Evolutionary conservation across 192 early-diverging fungal genomes (phyloP), one percentile per base, ranked within the genome.

Genomic region (Tieghemiomyces parasiticus): DNA sequence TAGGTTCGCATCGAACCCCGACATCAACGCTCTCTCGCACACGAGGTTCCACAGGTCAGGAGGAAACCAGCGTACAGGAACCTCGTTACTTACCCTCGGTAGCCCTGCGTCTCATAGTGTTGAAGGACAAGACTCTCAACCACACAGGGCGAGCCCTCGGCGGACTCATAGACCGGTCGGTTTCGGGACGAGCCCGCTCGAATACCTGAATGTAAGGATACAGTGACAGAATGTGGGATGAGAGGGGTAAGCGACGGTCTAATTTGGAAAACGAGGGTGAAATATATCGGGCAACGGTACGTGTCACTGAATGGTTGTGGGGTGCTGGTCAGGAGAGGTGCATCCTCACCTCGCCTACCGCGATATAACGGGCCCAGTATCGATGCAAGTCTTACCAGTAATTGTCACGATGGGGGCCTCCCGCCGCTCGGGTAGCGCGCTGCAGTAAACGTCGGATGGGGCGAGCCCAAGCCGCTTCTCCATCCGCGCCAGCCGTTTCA

Each of bases 101-200:
- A 87, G 1, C 85, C 82, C 4, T 71, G 69, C n/a, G 72, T 68
- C 20, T 66, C 62, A 63, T 87, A 87, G 38, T 79, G 79, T 55
- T 78, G 76, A 30, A 87, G 59, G 1, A 80, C 81, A 31, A 84
- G 56, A 29, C 72, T 63, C 64, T 87, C 85, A 2, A 87, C 85
- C 24, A 72, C 69, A 53, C 79, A 82, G 30, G 77, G 78, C n/a
- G 78, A 76, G 0, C 82, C 85, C 53, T 75, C 64, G 44, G 71
- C 65, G 28, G 63, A 64, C 34, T 76, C 33, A 66, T 74, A 80
- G 0, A 69, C 52, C 1, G 75, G 13, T 31, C 56, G 20, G 60
- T 34, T 22, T 34, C 42, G n/a, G 35, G 14, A 51, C 67, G 63
- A 46, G 51, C 42, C 8, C 63, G 59, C 31, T 48, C 53, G 22